Evolutionary conservation across 225 moss, liverwort and hornwort species (phyloP).

Genomic region (Pseudisothecium myosuroides): DNA sequence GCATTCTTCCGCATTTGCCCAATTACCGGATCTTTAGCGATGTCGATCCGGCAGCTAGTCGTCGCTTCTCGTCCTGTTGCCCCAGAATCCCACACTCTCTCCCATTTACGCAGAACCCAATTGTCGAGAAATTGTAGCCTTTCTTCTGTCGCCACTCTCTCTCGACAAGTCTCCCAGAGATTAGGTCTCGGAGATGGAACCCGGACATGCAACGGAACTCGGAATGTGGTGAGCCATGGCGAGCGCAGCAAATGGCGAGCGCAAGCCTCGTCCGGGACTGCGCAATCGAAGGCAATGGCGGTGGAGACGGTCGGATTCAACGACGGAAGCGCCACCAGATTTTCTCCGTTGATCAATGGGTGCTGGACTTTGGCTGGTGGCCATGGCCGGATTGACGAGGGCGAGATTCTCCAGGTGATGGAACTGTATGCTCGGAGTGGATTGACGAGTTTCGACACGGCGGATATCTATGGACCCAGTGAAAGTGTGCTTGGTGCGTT

Average conservation of each 20-base stretch:
- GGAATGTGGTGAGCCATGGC: background rate
- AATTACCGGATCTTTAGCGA: background rate
- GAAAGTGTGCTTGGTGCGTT: slow-evolving; percentile 36
- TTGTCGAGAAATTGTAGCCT: background rate
- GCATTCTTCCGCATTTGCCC: background rate
- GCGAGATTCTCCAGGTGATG: slow-evolving; percentile 28
- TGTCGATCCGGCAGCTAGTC: background rate
- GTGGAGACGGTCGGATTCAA: slow-evolving; percentile 17
- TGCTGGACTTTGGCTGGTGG: slow-evolving; percentile 39
- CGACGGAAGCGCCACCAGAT: slow-evolving; percentile 18
- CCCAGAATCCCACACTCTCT: background rate
- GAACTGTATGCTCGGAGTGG: slow-evolving; percentile 21
- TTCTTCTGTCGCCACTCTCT: background rate
- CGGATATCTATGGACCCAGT: slow-evolving; percentile 43
- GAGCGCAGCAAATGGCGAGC: background rate
- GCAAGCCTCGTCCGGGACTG: slow-evolving; percentile 9
- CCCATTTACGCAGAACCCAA: background rate
- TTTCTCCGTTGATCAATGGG: slow-evolving; percentile 27
- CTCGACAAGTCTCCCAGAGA: background rate
- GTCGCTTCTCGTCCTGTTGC: background rate
- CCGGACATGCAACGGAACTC: background rate
- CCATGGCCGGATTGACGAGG: slow-evolving; percentile 28
- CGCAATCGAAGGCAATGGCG: background rate
- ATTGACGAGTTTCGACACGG: slow-evolving; percentile 41
- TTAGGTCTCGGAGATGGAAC: background rate